Conservation (phyloP, 108 stramenopile species). For the Fistulifera solaris region DNA sequence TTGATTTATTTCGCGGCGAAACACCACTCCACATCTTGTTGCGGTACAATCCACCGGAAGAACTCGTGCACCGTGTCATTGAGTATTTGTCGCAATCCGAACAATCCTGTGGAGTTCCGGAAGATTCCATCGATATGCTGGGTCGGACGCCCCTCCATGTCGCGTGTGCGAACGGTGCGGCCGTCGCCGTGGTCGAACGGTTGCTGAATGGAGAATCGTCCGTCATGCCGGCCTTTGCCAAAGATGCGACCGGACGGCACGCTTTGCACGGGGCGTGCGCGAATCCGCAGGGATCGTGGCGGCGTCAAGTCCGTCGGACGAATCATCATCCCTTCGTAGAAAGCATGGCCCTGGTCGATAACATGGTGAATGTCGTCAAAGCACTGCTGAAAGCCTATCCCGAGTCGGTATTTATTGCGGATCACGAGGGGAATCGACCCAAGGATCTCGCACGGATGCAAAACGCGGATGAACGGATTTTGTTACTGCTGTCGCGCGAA, state of each 20-base stretch:
- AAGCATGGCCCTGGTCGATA: conserved; percentile 3
- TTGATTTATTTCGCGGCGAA: neutral
- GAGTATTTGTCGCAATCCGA: neutral
- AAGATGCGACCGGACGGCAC: conserved; percentile 3
- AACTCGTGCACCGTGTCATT: conserved; percentile 3
- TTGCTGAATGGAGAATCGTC: neutral
- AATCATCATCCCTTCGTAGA: neutral
- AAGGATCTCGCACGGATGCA: neutral
- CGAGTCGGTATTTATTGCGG: conserved; percentile 1
- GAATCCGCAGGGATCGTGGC: neutral
- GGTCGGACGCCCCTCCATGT: conserved; percentile 7
- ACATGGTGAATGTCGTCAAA: conserved; percentile 2
- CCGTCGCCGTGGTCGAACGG: neutral
- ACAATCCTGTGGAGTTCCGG: neutral
- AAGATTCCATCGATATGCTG: conserved; percentile 5
- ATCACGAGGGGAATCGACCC: neutral
- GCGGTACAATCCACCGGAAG: neutral
- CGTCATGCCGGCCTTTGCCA: conserved; percentile 1
- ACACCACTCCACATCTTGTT: conserved; percentile 4
- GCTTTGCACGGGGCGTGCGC: conserved; percentile 5
- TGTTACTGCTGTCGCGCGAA: too few relatives aligned
- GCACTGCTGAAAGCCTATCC: conserved; percentile 5
- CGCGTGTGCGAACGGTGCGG: neutral
- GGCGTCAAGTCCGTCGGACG: too few relatives aligned
- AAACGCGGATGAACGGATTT: neutral